Evolutionary conservation across 352 stramenopile genomes (phyloP).

Genomic region (Pythium utonaiense): DNA sequence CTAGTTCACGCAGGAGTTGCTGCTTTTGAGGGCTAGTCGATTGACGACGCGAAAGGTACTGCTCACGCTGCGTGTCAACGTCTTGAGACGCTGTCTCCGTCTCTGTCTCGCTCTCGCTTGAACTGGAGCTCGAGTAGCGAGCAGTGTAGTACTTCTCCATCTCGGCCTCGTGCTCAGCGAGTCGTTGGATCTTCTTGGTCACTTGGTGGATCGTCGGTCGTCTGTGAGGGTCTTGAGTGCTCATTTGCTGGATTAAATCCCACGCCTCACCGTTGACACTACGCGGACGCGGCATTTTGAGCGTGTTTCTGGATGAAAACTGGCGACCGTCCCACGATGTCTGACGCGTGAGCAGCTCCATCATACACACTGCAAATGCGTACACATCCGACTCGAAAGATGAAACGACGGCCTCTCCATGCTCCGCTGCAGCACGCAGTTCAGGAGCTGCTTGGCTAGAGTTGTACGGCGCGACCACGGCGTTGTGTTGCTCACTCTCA

Average conservation of each 20-base stretch:
- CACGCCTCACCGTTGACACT: conserved; percentile 15
- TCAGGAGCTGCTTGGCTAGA: conserved; percentile 16
- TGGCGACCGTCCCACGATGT: background rate
- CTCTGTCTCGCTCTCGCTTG: background rate
- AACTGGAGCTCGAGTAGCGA: conserved; percentile 12
- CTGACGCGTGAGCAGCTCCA: conserved; percentile 20
- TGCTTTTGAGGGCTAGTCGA: background rate
- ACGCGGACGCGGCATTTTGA: conserved; percentile 6
- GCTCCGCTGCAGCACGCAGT: conserved; percentile 4
- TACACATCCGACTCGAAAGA: conserved; percentile 39
- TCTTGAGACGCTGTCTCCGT: background rate
- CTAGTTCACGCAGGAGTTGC: conserved; percentile 16
- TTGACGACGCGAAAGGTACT: conserved; percentile 7
- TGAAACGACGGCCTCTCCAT: conserved; percentile 6
- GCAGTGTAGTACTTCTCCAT: conserved; percentile 5
- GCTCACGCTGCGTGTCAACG: conserved; percentile 7
- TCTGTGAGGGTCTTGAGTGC: conserved; percentile 7
- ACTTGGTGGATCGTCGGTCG: conserved; percentile 21
- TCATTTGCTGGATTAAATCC: conserved; percentile 25
- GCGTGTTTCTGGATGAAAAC: conserved; percentile 1
- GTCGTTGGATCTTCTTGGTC: conserved; percentile 8
- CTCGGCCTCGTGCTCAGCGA: conserved; percentile 11
- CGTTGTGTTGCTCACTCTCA: background rate
- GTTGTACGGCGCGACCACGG: background rate
- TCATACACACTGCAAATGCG: conserved; percentile 48